Conservation (phyloP, 2,329 filamentous ascomycete species). For the Fusarium sp. region DNA sequence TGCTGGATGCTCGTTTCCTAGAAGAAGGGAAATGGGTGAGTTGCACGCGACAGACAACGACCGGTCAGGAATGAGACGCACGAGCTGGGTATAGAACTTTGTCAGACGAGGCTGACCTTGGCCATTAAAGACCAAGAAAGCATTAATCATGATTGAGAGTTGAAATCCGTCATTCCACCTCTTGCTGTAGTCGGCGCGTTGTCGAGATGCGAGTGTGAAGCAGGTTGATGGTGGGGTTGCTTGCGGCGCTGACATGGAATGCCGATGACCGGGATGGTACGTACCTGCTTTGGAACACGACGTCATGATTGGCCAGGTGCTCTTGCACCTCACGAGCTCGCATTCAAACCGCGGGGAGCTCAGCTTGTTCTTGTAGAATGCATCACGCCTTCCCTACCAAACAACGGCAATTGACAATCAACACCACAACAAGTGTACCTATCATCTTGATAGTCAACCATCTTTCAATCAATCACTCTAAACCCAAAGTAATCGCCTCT, state of each 20-base stretch:
- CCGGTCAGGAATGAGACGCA: slow-evolving; percentile 48
- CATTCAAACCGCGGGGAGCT: not conserved
- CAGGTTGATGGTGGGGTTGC: slow-evolving; percentile 36
- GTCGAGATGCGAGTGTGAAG: slow-evolving; percentile 6
- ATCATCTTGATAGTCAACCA: not conserved
- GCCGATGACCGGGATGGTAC: slow-evolving; percentile 36
- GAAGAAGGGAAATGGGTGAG: slow-evolving; percentile 4
- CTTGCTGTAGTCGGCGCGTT: slow-evolving; percentile 1
- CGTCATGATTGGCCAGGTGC: slow-evolving; percentile 23
- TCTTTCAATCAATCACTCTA: not conserved
- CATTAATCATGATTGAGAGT: slow-evolving; percentile 83
- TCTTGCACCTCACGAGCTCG: slow-evolving; percentile 16
- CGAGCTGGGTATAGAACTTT: slow-evolving; percentile 98
- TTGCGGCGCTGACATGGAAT: slow-evolving; percentile 14
- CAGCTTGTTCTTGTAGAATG: not conserved
- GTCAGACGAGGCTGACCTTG: slow-evolving; percentile 95
- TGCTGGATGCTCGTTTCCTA: slow-evolving; percentile 98
- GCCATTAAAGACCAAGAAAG: slow-evolving; percentile 98
- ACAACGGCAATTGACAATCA: slow-evolving; percentile 18
- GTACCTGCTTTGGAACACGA: slow-evolving; percentile 26
- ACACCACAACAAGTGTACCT: not conserved
- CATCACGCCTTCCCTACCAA: slow-evolving; percentile 15
- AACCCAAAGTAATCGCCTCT: not conserved
- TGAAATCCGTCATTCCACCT: slow-evolving; percentile 34
- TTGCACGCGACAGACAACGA: not conserved